These are phyloP conservation scores for Citrus sinensis DNA, from an alignment of 345 rosid genomes.

Conservation along the genomic window DNA sequence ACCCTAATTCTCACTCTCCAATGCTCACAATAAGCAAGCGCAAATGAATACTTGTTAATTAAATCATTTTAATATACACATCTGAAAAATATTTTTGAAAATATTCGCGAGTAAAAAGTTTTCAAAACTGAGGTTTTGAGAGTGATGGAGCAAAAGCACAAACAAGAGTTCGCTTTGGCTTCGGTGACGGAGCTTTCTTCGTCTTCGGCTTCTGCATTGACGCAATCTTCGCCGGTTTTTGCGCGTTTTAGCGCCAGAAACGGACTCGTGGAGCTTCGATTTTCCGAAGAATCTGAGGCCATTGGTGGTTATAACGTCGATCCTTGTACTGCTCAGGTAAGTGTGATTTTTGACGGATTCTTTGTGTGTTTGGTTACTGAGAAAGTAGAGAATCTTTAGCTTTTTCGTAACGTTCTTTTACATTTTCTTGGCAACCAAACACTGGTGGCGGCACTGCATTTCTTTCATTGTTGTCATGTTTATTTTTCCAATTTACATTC, in stretches of 20 bases:
- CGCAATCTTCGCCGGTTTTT: constrained; percentile 33
- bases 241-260: constrained; percentile 52
- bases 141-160: constrained; percentile 34
- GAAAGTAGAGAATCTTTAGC: background rate
- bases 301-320: constrained; percentile 36
- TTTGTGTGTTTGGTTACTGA: constrained; percentile 9
- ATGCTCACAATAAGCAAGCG: background rate
- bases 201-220: constrained; percentile 29
- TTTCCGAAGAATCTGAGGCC: constrained; percentile 38
- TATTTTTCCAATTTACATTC: background rate
- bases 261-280: constrained; percentile 58
- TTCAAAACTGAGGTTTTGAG: background rate
- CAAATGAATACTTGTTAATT: no score
- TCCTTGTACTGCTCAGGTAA: constrained; percentile 51
- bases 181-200: constrained; percentile 59
- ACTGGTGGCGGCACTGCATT: background rate
- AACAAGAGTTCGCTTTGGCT: constrained; percentile 49
- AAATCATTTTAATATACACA: background rate
- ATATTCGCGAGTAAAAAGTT: background rate
- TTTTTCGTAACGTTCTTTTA: background rate
- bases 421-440: constrained; percentile 4
- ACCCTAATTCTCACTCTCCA: constrained; percentile 33
- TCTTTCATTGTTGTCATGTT: background rate
- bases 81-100: background rate
- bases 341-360: background rate